Evolutionary conservation across 176 grass and related monocot genomes (phyloP).

Genomic region (Carex myosuroides): DNA sequence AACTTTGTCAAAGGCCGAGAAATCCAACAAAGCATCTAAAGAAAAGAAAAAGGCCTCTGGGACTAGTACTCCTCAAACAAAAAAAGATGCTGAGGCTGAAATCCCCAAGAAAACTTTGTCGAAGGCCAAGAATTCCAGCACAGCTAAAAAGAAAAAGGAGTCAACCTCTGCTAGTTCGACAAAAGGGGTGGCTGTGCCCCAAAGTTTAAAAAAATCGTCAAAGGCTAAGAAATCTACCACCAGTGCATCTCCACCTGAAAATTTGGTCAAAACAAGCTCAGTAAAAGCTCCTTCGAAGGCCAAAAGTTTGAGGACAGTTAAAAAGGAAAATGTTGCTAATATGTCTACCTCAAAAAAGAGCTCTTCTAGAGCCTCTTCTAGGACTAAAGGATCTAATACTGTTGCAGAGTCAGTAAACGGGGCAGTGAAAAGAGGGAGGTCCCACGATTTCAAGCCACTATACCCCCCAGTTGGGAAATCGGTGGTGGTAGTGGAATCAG

Average conservation of each 20-base stretch:
- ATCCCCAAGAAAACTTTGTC: neutral
- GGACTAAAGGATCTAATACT: neutral
- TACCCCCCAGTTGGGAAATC: conserved; percentile 77
- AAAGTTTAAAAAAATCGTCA: conserved; percentile 31
- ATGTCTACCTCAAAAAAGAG: neutral
- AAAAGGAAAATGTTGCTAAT: neutral
- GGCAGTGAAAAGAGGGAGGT: neutral
- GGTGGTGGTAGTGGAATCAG: conserved; percentile 91
- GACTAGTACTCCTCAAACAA: conserved; percentile 14
- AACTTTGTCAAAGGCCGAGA: neutral
- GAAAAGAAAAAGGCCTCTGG: conserved; percentile 19
- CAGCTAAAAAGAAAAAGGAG: neutral
- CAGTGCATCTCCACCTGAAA: neutral
- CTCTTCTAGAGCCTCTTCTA: conserved; percentile 11
- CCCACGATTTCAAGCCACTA: conserved; percentile 44
- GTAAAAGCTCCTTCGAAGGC: neutral
- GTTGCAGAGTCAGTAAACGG: neutral
- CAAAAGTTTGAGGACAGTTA: neutral
- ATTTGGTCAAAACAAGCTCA: conserved; percentile 7
- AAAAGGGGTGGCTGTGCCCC: neutral
- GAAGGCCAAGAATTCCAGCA: conserved; percentile 8
- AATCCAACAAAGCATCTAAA: neutral
- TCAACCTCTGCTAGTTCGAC: neutral
- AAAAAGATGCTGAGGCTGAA: neutral
- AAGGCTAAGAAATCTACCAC: conserved; percentile 38